Conservation (phyloP, 2,329 filamentous ascomycete species). For the Stagonosporopsis vannaccii region DNA sequence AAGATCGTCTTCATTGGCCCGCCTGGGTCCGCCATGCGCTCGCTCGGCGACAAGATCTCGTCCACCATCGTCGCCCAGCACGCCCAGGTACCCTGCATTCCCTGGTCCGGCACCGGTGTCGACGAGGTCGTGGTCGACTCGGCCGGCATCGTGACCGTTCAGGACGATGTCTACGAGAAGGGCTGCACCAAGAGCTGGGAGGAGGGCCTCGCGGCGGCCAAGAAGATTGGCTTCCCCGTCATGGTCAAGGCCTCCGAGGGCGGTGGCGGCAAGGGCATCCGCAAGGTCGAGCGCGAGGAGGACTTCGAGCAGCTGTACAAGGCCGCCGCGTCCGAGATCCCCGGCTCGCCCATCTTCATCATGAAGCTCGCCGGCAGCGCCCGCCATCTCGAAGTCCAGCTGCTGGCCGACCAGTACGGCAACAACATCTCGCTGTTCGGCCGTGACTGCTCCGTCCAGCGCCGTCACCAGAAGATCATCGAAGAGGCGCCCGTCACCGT, state of each 20-base stretch:
- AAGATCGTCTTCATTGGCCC: constrained; percentile 99
- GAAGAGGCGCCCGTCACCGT: constrained; percentile 98
- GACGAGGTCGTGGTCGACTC: constrained; percentile 79
- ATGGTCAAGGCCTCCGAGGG: constrained; percentile 99
- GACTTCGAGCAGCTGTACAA: constrained; percentile 90
- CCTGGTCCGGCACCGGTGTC: constrained; percentile 98
- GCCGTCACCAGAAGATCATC: constrained; percentile 99
- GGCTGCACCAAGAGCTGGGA: constrained; percentile 90
- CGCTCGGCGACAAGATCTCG: constrained; percentile 98
- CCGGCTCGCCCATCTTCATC: constrained; percentile 98
- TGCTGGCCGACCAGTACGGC: constrained; percentile 97
- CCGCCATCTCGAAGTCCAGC: constrained; percentile 94
- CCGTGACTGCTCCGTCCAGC: constrained; percentile 97
- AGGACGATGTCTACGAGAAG: constrained; percentile 83
- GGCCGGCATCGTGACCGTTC: constrained; percentile 89
- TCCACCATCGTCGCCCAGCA: constrained; percentile 99
- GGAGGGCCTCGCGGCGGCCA: constrained; percentile 86
- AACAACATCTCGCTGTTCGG: constrained; percentile 99
- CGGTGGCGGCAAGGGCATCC: constrained; percentile 98
- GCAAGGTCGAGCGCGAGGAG: constrained; percentile 87
- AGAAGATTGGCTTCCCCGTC: constrained; percentile 94
- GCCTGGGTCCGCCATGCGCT: constrained; percentile 97
- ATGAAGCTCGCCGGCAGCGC: constrained; percentile 99
- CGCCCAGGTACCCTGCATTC: constrained; percentile 93
- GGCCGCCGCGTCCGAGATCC: constrained; percentile 95